Conservation (phyloP, 164 flowering plant genomes). For the Litsea cubeba region DNA sequence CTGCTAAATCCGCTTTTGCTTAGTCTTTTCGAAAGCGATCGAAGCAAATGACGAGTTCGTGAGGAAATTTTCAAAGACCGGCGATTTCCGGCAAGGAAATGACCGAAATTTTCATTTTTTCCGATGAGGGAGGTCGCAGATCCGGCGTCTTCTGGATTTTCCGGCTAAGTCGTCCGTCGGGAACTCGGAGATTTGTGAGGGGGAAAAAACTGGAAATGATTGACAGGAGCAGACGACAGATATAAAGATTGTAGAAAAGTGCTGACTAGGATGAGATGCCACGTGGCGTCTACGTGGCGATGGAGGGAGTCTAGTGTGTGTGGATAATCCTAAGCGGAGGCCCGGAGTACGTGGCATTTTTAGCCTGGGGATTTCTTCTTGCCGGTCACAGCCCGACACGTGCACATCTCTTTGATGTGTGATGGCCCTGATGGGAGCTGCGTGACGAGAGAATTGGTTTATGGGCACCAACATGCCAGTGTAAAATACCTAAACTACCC, state of each 20-base stretch:
- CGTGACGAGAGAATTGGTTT: too few species aligned
- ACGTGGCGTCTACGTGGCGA: background rate
- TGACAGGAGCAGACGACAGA: background rate
- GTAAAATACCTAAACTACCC: too few species aligned
- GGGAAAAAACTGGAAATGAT: background rate
- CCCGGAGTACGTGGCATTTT: too few species aligned
- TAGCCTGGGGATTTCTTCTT: too few species aligned
- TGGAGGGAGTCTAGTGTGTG: background rate
- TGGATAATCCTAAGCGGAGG: background rate
- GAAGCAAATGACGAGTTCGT: background rate
- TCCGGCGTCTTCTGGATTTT: background rate
- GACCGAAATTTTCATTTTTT: background rate
- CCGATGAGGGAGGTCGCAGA: background rate
- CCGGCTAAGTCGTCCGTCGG: background rate
- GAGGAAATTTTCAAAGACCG: constrained; percentile 28
- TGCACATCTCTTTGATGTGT: too few species aligned
- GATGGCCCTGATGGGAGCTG: too few species aligned
- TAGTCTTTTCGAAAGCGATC: constrained; percentile 5
- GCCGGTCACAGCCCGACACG: too few species aligned
- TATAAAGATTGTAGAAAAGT: background rate
- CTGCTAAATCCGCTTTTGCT: constrained; percentile 11
- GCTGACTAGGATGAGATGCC: background rate
- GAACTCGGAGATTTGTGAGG: background rate
- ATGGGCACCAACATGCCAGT: too few species aligned
- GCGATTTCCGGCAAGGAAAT: background rate